These are phyloP conservation scores for Forsythia suspensa DNA, from an alignment of 257 asterid genomes.

Conservation along the genomic window DNA sequence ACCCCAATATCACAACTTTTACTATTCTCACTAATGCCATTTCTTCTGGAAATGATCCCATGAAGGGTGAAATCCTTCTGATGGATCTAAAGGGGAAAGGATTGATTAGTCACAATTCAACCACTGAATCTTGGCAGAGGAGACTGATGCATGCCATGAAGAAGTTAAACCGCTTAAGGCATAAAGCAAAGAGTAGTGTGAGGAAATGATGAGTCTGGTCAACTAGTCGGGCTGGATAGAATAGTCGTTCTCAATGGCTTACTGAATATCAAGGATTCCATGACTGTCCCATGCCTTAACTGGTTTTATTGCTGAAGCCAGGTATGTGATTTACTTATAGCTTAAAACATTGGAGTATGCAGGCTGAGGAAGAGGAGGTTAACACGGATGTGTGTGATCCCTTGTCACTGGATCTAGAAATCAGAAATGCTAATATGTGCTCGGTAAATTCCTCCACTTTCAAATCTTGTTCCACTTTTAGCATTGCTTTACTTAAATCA, in stretches of 20 bases:
- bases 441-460: neutral
- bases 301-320: conserved; percentile 1
- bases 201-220: conserved; percentile 8
- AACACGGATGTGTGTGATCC: neutral
- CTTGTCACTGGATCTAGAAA: neutral
- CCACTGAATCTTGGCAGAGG: conserved; percentile 34
- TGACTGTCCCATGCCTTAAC: neutral
- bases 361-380: neutral
- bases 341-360: neutral
- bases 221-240: conserved; percentile 1
- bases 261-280: conserved; percentile 13
- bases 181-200: conserved; percentile 32
- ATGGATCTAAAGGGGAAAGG: conserved; percentile 68
- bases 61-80: conserved; percentile 53
- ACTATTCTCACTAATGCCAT: conserved; percentile 45
- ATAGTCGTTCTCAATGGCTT: neutral
- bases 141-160: conserved; percentile 46
- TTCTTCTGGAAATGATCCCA: conserved; percentile 41
- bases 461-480: neutral
- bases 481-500: neutral
- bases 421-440: neutral
- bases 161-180: conserved; percentile 46
- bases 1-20: conserved; percentile 71
- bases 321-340: neutral
- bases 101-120: conserved; percentile 35